Base-by-base conservation (phyloP, 163 green algal species). In the Scenedesmus sp. region DNA sequence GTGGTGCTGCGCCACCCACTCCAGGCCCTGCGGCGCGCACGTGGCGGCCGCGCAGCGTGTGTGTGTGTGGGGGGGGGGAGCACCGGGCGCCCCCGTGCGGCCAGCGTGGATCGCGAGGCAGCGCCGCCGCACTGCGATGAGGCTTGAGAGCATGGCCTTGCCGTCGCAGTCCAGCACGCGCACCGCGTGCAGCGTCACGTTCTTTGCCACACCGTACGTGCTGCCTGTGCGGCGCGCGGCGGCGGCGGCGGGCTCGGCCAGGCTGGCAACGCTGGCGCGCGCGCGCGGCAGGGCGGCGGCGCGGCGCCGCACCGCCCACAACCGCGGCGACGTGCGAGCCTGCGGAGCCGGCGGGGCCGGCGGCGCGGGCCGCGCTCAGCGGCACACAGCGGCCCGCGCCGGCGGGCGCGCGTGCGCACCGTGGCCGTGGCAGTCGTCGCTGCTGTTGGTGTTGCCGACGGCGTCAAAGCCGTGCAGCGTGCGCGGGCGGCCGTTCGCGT, bases 381-480 rank as follows among this genome's bases (percentile, higher is more conserved):
- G n/a, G n/a, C n/a, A n/a, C n/a, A n/a, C n/a, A n/a, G n/a, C n/a
- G n/a, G n/a, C n/a, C n/a, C n/a, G n/a, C n/a, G n/a, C n/a, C n/a
- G n/a, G n/a, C n/a, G n/a, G n/a, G n/a, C n/a, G n/a, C n/a, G n/a
- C n/a, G n/a, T n/a, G n/a, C n/a, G n/a, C n/a, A n/a, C 92, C 92
- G 70, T 96, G 92, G 4, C 92, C 91, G 60, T 95, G 91, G 84
- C 89, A 95, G 83, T 96, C 92, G 0, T 78, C 70, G 0, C 36
- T 78, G 50, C 22, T 57, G 33, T 22, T 36, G 22, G 14, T 17
- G 14, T 36, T 18, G 4, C 17, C 31, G 18, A 80, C 72, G 10
- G 72, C 72, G 60, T 80, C 72, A 80, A 80, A 80, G 3, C 45
- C 72, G 14, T 48, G 60, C 17, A 39, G 31, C 2, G 33, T 60